A percentile compares a stretch with the other conserved stretches of the same genome.
phyloP scores from a whole-genome alignment of 2,329 filamentous ascomycete species.

The Stachybotrys chartarum region DNA sequence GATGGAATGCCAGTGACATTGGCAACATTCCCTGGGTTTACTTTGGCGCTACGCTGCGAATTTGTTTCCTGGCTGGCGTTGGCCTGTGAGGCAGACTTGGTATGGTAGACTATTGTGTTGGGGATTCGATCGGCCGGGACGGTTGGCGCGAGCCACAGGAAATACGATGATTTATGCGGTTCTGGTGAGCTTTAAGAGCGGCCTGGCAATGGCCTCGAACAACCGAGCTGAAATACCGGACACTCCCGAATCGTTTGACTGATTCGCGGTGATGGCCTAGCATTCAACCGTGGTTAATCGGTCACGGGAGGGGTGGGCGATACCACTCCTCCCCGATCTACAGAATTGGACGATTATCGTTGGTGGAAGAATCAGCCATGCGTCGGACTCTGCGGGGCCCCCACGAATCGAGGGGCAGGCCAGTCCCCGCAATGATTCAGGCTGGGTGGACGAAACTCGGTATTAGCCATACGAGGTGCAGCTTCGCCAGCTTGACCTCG shows the following conservation, averaged over 20 bases:
- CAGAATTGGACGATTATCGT: slow-evolving; percentile 5
- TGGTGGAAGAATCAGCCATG: slow-evolving; percentile 16
- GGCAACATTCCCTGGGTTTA: slow-evolving; percentile 68
- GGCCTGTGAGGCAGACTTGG: slow-evolving; percentile 22
- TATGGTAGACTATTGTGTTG: not conserved
- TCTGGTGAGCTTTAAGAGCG: no score
- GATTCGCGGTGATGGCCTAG: not conserved
- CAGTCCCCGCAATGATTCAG: not conserved
- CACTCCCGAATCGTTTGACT: not conserved
- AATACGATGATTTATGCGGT: no score
- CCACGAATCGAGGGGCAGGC: not conserved
- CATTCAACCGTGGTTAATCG: no score
- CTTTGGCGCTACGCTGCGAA: slow-evolving; percentile 50
- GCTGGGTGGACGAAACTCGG: not conserved
- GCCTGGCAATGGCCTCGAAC: not conserved
- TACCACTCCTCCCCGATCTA: not conserved
- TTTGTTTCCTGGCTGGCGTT: slow-evolving; percentile 51
- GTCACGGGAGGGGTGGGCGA: not conserved
- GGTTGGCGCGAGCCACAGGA: no score
- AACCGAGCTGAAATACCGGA: not conserved
- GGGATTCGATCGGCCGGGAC: no score
- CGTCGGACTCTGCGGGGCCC: slow-evolving; percentile 8
- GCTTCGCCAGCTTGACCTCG: not conserved
- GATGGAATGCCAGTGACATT: slow-evolving; percentile 62
- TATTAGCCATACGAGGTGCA: not conserved